Evolutionary conservation across 2,329 filamentous ascomycete genomes (phyloP), one percentile per base, ranked within the genome.

Genomic region (Fusarium brachygibbosum): DNA sequence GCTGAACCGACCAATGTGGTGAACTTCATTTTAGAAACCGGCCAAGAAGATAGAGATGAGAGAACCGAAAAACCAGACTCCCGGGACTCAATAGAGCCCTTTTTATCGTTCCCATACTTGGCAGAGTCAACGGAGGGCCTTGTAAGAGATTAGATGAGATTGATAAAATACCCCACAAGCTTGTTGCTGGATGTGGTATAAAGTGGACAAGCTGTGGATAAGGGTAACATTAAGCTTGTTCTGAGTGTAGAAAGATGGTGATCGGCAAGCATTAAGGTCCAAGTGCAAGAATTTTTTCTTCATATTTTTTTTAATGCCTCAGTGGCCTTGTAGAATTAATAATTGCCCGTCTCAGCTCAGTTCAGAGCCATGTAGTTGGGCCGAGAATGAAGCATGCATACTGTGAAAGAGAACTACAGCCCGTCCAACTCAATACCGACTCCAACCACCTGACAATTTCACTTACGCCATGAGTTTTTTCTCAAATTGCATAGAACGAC

Each of bases 111-210:
- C 10, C 23, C 23, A 31, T 41, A 4, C 14, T 46, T 3, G 16
- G 8, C 29, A n/a, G 28, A 51, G 23, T 42, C 4, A 9, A n/a
- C 12, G 21, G 12, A 35, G 25, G 29, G 14, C 21, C 40, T 25
- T 53, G 40, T 34, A 61, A 53, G 19, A 69, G 68, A 71, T 71
- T 71, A 71, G 68, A 71, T 71, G 65, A 50, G 68, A 71, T 71
- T 71, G 68, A 71, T 71, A 71, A 71, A 35, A 37, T 44, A 29
- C 62, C 56, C 63, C 44, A 51, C 48, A 52, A 17, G 35, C 8
- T 45, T 16, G n/a, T 40, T 42, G 23, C 58, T 68, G 21, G 25
- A 65, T 50, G 25, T 16, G 58, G 58, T 19, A 50, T 56, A 35
- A 67, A 52, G 67, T 70, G 67, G 68, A 38, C 54, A 45, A 44